A percentile compares a stretch with the other conserved stretches of the same genome.
Conservation (phyloP, 179 eudicot species). For the Beta corolliflora region DNA sequence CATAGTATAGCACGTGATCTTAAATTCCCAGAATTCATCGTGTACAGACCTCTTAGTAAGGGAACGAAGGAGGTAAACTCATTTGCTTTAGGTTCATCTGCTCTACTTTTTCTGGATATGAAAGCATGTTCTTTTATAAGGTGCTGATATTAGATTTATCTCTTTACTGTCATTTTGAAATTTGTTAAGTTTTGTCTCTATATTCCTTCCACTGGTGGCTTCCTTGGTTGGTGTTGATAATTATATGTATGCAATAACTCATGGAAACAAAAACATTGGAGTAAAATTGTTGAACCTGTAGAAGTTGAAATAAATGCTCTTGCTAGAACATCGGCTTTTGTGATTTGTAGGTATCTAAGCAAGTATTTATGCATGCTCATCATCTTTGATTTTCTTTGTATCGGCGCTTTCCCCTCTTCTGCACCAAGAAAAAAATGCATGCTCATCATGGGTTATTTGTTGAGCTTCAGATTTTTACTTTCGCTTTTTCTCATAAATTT, state of each 20-base stretch:
- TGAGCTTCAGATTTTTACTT: neutral
- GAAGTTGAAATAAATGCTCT: neutral
- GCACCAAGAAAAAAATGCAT: too few species aligned
- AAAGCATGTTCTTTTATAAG: neutral
- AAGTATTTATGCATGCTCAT: too few species aligned
- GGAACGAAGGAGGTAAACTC: constrained; percentile 59
- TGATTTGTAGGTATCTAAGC: too few species aligned
- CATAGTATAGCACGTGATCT: constrained; percentile 77
- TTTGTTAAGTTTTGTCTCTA: neutral
- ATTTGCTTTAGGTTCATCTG: constrained; percentile 25
- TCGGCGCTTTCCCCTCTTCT: too few species aligned
- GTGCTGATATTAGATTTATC: neutral
- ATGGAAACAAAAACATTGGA: neutral
- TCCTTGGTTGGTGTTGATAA: neutral
- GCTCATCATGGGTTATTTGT: neutral
- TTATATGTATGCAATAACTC: neutral
- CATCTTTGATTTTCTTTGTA: too few species aligned
- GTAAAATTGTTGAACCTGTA: neutral
- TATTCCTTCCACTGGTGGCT: neutral
- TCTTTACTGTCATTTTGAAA: neutral
- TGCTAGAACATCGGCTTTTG: neutral
- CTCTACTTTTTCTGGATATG: neutral
- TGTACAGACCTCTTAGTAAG: constrained; percentile 73
- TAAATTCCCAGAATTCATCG: constrained; percentile 70
- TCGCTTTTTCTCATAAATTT: neutral